These are phyloP conservation scores for Trametes cinnabarina DNA, from an alignment of 768 basidiomycete genomes.

Conservation along the genomic window DNA sequence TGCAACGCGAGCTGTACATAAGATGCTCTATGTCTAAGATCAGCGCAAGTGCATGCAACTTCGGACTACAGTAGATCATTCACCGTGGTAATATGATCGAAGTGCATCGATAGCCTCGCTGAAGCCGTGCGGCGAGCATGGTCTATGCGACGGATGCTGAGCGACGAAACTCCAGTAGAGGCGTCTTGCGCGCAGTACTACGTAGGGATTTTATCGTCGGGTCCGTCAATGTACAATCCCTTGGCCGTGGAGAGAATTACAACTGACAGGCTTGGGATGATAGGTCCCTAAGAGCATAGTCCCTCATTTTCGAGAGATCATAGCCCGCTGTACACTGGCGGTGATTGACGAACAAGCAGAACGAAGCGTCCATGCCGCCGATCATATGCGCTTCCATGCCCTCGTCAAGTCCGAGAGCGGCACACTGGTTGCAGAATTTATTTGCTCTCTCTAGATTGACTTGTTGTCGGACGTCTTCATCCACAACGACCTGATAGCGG, in stretches of 20 bases:
- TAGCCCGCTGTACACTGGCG: slow-evolving; percentile 47
- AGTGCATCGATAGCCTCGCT: slow-evolving; percentile 49
- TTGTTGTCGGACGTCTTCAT: slow-evolving; percentile 49
- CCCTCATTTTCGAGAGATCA: slow-evolving; percentile 21
- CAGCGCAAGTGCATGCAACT: slow-evolving; percentile 3
- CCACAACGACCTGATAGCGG: slow-evolving; percentile 41
- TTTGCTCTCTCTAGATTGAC: slow-evolving; percentile 32
- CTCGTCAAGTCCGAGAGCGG: slow-evolving; percentile 33
- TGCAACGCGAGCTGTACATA: slow-evolving; percentile 41
- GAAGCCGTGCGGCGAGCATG: slow-evolving; percentile 41
- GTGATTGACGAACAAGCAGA: slow-evolving; percentile 48
- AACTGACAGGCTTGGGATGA: slow-evolving; percentile 21
- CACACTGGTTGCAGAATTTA: slow-evolving; percentile 30
- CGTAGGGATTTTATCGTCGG: background rate
- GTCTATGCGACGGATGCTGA: slow-evolving; percentile 47
- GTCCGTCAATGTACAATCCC: background rate
- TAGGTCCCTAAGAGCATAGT: slow-evolving; percentile 2
- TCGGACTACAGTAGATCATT: background rate
- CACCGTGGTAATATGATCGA: slow-evolving; percentile 47
- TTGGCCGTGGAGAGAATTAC: background rate
- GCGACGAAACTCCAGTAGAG: slow-evolving; percentile 54
- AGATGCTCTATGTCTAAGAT: slow-evolving; percentile 43
- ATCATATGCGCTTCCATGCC: slow-evolving; percentile 46
- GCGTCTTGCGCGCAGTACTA: slow-evolving; percentile 45
- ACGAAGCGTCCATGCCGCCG: slow-evolving; percentile 26